Evolutionary conservation across 495 filamentous ascomycete species (phyloP).

Genomic region (Extremus antarcticus): DNA sequence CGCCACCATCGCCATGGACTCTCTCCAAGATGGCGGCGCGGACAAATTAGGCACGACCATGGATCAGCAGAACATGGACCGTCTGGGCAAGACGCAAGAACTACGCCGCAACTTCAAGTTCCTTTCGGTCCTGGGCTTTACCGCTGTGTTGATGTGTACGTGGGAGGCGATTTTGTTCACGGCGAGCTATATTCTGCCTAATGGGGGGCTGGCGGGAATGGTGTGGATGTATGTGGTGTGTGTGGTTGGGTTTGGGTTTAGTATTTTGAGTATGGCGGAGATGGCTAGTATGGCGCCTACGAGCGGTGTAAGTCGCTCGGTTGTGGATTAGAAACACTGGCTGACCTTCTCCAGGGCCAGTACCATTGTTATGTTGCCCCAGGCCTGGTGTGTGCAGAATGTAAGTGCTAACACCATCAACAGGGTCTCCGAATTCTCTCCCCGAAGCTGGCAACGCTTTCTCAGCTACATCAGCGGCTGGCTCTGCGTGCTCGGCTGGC

Average conservation of each 20-base stretch:
- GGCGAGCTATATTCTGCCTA: conserved; percentile 12
- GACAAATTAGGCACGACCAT: not conserved
- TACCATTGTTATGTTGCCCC: not conserved
- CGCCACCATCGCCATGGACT: not conserved
- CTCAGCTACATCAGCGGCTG: conserved; percentile 16
- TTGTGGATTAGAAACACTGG: too few relatives aligned
- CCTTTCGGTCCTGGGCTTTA: conserved; percentile 21
- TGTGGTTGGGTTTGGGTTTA: not conserved
- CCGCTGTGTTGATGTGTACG: conserved; percentile 14
- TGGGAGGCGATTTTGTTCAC: not conserved
- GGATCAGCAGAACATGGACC: conserved; percentile 2
- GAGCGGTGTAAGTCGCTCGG: too few relatives aligned
- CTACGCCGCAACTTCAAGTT: conserved; percentile 21
- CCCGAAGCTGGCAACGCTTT: conserved; percentile 3
- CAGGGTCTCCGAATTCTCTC: conserved; percentile 6
- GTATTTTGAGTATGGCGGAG: conserved; percentile 12
- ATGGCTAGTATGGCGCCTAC: conserved; percentile 21
- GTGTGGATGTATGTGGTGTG: conserved; percentile 15
- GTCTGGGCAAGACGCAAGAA: conserved; percentile 1
- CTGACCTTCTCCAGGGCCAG: too few relatives aligned
- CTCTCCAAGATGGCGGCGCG: not conserved
- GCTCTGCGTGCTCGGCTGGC: conserved; percentile 11
- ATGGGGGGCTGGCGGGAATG: conserved; percentile 17
- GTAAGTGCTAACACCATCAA: not conserved
- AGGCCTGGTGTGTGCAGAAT: not conserved